These are phyloP conservation scores for Penicillium palitans DNA, from an alignment of 2,329 filamentous ascomycete genomes.

Conservation along the genomic window DNA sequence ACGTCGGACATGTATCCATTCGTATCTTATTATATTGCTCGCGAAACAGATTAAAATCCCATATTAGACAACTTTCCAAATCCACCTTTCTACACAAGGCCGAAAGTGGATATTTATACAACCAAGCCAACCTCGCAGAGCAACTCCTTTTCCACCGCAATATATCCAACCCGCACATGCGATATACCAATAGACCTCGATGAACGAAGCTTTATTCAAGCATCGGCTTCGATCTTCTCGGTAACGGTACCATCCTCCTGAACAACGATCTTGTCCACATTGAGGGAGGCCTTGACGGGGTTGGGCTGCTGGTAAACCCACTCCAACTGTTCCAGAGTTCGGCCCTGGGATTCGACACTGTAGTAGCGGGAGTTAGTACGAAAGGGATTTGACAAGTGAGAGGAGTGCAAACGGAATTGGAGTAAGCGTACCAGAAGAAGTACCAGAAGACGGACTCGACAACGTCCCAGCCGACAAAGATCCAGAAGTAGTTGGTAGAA, in stretches of 20 bases:
- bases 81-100: neutral
- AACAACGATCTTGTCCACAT: conserved; percentile 51
- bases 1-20: neutral
- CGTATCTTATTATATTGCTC: neutral
- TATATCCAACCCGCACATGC: neutral
- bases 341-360: conserved; percentile 53
- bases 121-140: neutral
- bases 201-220: neutral
- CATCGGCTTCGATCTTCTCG: conserved; percentile 45
- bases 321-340: conserved; percentile 53
- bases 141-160: neutral
- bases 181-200: neutral
- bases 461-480: conserved; percentile 53
- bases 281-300: conserved; percentile 53
- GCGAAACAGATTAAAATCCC: neutral
- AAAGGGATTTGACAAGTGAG: neutral
- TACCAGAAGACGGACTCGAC: conserved; percentile 48
- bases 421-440: conserved; percentile 46
- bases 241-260: conserved; percentile 49
- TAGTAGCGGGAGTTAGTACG: neutral
- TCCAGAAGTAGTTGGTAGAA: conserved; percentile 39
- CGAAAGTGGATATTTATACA: neutral
- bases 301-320: conserved; percentile 54
- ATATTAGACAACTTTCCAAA: neutral
- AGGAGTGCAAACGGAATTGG: neutral